Conservation (phyloP, 1,284 basidiomycete genomes). For the Somion occarium region DNA sequence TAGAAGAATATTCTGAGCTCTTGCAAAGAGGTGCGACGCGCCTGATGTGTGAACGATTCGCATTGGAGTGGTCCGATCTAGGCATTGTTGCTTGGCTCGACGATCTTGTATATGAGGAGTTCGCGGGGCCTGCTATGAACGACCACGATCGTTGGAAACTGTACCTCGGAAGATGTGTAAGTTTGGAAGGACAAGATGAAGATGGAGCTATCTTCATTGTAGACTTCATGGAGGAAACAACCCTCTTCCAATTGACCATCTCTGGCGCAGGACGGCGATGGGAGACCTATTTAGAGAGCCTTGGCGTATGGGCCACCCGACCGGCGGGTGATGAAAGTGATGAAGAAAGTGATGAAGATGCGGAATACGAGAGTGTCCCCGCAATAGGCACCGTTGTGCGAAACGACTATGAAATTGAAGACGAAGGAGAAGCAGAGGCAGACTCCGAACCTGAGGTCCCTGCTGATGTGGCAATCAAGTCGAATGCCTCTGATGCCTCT, state of each 20-base stretch:
- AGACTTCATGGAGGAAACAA: conserved; percentile 29
- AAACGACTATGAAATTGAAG: no score
- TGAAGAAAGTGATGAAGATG: not conserved
- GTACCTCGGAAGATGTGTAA: conserved; percentile 27
- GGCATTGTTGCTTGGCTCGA: conserved; percentile 34
- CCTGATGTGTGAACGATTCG: conserved; percentile 31
- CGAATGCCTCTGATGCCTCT: no score
- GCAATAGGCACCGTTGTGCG: not conserved
- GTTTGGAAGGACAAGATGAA: conserved; percentile 27
- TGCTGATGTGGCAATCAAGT: no score
- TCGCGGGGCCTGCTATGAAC: conserved; percentile 26
- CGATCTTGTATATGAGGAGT: conserved; percentile 24
- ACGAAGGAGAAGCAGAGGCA: no score
- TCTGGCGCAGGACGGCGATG: no score
- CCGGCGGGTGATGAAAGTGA: not conserved
- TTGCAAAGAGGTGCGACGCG: conserved; percentile 29
- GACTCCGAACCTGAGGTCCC: no score
- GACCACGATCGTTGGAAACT: conserved; percentile 31
- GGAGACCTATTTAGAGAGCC: no score
- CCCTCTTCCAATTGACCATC: conserved; percentile 23
- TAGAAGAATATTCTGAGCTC: conserved; percentile 17
- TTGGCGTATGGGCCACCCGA: not conserved
- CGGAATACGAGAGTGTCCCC: not conserved
- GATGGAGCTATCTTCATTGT: conserved; percentile 32
- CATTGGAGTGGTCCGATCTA: conserved; percentile 22